Base-by-base conservation (phyloP, 2,329 filamentous ascomycete genomes). In the Orbilia oligospora region DNA sequence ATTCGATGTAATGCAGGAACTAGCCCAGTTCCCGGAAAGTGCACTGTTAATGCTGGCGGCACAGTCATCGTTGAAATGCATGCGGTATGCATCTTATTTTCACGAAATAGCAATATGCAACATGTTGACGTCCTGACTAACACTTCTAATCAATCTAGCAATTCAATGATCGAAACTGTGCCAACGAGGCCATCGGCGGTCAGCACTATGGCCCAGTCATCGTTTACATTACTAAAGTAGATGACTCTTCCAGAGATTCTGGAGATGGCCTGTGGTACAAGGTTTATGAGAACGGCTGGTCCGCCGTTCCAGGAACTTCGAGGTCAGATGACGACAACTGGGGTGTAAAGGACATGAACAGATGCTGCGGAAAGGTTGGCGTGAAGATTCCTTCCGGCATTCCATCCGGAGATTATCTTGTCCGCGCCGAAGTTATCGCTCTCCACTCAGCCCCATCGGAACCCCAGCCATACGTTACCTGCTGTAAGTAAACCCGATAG, bases 41-140 rank as follows among this genome's bases (percentile, higher is more conserved):
- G 87, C 81, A 81, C 84, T 20, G 86, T 88, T 33, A 83, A 67
- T 61, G 82, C 81, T 1, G 87, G 88, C 2, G 83, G 84, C 3
- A 87, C 84, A 0, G 85, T 89, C 14, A 88, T 88, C 0, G 85
- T 89, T 6, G 88, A 89, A 83, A 89, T 90, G 87, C 88, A 90
- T 83, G 86, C 69, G 58, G 72, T 76, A 67, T 14, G 38, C 20
- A 86, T 82, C 10, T 9, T 2, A 58, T 1, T 2, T 8, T 24
- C 85, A 85, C 79, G 85, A 86, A 71, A 41, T 82, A 86, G 27
- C 86, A 85, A 81, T 78, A 75, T 18, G 27, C 27, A 3, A 30
- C 3, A 30, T 30, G 3, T 85, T 38, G 22, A 16, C 9, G 18
- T 3, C 6, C 5, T 16, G 85, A 83, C 86, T 85, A 81, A 85